A percentile compares a stretch with the other conserved stretches of the same genome.
Conservation (phyloP, 768 basidiomycete species). For the Rhodocollybia butyracea region DNA sequence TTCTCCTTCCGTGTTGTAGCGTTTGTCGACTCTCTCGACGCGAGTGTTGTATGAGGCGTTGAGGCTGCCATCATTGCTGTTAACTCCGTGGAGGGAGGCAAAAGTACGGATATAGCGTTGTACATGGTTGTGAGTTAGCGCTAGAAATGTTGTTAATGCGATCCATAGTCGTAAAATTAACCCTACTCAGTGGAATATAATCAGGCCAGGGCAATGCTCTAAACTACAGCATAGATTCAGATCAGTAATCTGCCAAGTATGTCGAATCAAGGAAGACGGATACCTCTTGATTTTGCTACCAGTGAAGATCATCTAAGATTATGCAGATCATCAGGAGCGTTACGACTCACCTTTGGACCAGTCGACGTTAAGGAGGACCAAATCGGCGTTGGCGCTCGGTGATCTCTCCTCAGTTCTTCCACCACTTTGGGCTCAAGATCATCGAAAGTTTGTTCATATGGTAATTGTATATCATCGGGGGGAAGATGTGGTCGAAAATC, state of each 20-base stretch:
- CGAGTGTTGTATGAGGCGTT: constrained; percentile 43
- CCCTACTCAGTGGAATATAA: constrained; percentile 31
- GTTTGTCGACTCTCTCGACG: constrained; percentile 43
- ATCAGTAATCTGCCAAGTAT: not conserved
- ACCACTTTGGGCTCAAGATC: constrained; percentile 17
- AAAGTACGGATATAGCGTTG: constrained; percentile 38
- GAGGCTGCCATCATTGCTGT: constrained; percentile 38
- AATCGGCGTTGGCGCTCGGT: constrained; percentile 35
- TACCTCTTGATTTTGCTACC: constrained; percentile 13
- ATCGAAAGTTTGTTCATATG: constrained; percentile 24
- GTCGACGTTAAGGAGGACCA: constrained; percentile 33
- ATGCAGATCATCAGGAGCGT: not conserved
- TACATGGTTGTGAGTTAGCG: constrained; percentile 29
- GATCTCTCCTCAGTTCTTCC: constrained; percentile 17
- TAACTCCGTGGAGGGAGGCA: constrained; percentile 37
- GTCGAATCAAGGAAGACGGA: not conserved
- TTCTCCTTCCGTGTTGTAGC: constrained; percentile 21
- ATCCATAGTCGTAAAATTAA: too few relatives aligned
- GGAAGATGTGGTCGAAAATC: constrained; percentile 36
- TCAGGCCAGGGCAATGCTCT: constrained; percentile 28
- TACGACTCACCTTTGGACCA: constrained; percentile 31
- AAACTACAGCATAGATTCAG: constrained; percentile 17
- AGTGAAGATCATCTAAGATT: not conserved
- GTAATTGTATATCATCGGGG: constrained; percentile 24
- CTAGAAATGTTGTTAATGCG: constrained; percentile 14